Percentiles rank a stretch among this genome's conserved stretches.
These are phyloP conservation scores for Cadophora malorum DNA, from an alignment of 2,329 filamentous ascomycete species.

Conservation along the genomic window DNA sequence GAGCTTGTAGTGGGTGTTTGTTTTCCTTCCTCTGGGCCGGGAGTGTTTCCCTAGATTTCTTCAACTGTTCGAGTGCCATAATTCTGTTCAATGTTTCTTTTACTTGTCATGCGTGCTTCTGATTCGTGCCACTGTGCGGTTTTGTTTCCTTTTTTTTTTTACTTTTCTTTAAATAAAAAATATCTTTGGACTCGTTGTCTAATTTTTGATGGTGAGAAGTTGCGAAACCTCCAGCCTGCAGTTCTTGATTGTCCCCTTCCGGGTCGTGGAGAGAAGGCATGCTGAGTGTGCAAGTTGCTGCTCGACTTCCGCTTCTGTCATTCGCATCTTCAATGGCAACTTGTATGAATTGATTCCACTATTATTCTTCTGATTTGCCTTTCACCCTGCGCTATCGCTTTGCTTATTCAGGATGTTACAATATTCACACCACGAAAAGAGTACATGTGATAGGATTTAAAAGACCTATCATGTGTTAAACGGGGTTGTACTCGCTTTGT, in stretches of 20 bases:
- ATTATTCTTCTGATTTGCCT: no score
- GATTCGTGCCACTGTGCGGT: not conserved
- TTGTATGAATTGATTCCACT: no score
- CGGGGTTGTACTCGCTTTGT: no score
- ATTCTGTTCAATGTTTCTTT: not conserved
- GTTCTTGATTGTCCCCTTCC: not conserved
- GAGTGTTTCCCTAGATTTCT: not conserved
- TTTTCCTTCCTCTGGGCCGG: not conserved
- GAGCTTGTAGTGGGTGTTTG: not conserved
- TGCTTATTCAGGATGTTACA: no score
- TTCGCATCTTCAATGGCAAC: no score
- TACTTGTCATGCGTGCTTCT: not conserved
- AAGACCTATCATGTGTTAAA: no score
- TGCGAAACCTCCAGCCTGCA: not conserved
- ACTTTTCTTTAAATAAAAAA: no score
- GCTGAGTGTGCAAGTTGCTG: constrained; percentile 2
- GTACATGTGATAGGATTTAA: no score
- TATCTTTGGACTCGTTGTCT: no score
- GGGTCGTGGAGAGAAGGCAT: not conserved
- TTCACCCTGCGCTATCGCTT: no score
- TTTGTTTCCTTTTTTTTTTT: no score
- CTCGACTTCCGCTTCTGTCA: not conserved
- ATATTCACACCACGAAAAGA: no score
- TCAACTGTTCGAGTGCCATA: not conserved
- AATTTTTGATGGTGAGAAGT: not conserved